phyloP scores from a whole-genome alignment of 192 early-diverging fungal species.

The Coemansia reversa region DNA sequence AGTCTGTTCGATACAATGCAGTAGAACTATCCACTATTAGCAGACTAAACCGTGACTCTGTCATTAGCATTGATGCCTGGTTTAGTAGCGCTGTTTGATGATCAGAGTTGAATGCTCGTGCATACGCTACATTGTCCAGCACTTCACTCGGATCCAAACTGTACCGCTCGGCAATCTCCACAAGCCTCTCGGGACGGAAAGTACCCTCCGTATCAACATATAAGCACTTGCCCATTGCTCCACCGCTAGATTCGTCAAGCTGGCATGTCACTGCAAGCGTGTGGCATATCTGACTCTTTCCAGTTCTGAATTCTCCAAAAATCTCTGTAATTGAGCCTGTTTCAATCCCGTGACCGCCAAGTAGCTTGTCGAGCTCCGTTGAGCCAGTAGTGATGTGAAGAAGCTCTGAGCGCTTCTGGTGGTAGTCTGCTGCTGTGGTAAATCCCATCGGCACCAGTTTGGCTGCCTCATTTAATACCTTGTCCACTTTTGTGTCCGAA shows the following conservation, averaged over 20 bases:
- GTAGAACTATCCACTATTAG: constrained; percentile 93
- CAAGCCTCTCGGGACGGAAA: constrained; percentile 87
- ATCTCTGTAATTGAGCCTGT: constrained; percentile 96
- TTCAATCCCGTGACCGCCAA: constrained; percentile 91
- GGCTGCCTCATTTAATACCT: constrained; percentile 86
- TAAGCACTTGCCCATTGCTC: constrained; percentile 91
- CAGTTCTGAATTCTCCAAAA: constrained; percentile 98
- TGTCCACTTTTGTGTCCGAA: constrained; percentile 94
- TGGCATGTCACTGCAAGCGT: constrained; percentile 95
- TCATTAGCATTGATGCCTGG: constrained; percentile 90
- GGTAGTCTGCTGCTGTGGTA: constrained; percentile 89
- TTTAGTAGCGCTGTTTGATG: constrained; percentile 85
- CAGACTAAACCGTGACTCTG: constrained; percentile 77
- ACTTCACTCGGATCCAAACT: constrained; percentile 80
- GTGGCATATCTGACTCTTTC: constrained; percentile 97
- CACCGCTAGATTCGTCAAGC: constrained; percentile 84
- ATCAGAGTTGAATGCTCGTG: constrained; percentile 93
- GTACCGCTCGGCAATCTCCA: constrained; percentile 83
- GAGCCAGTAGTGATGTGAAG: constrained; percentile 88
- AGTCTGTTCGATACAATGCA: constrained; percentile 95
- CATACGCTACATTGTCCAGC: constrained; percentile 91
- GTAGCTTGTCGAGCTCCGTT: constrained; percentile 83
- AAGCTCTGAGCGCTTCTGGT: constrained; percentile 76
- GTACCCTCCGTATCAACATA: constrained; percentile 98
- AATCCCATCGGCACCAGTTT: constrained; percentile 95